Conservation (phyloP, 371 early-diverging fungal genomes). For the Mucor irregularis region DNA sequence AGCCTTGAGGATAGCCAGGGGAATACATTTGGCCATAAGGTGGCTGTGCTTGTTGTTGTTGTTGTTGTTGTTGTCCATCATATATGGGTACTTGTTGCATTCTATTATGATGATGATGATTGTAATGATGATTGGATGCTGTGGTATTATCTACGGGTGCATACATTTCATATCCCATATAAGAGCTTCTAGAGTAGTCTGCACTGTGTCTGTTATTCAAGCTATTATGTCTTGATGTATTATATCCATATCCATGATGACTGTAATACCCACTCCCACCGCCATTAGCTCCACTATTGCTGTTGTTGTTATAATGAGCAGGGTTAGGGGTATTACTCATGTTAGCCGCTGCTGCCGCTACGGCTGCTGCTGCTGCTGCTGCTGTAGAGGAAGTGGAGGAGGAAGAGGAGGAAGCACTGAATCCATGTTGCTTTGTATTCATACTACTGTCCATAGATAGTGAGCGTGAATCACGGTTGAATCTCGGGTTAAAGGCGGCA, state of each 20-base stretch:
- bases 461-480: constrained; percentile 18
- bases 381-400: neutral
- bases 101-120: neutral
- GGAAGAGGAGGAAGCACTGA: neutral
- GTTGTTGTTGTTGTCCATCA: constrained; percentile 2
- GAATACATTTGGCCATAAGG: constrained; percentile 1
- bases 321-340: neutral
- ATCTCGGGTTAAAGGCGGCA: constrained; percentile 3
- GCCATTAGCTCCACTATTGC: neutral
- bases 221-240: constrained; percentile 1
- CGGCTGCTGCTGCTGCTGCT: neutral
- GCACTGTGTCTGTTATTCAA: constrained; percentile 16
- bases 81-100: neutral
- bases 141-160: neutral
- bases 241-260: too few species aligned
- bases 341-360: neutral
- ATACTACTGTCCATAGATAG: constrained; percentile 22
- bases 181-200: constrained; percentile 8
- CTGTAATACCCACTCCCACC: neutral
- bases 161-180: constrained; percentile 16
- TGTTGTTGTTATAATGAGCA: neutral
- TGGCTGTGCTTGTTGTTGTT: neutral
- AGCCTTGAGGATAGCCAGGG: neutral
- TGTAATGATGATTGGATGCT: neutral
- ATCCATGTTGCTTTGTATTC: constrained; percentile 3